Evolutionary conservation across 2,329 filamentous ascomycete genomes (phyloP), one percentile per base, ranked within the genome.

Genomic region (Fusarium irregulare): DNA sequence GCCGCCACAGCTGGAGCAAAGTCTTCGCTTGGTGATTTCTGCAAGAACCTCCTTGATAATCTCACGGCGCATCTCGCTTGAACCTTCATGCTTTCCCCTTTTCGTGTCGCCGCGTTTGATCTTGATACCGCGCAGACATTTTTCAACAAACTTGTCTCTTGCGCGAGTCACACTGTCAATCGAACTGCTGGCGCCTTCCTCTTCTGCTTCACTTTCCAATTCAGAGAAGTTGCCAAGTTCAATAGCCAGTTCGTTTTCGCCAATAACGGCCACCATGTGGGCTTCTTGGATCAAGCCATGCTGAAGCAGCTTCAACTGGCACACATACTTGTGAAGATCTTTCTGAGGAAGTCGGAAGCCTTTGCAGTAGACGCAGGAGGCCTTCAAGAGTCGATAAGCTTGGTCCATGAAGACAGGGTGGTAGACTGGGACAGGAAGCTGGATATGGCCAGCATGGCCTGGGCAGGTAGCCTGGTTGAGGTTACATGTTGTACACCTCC

Each of bases 391-490:
- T 46, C 93, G 91, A 69, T 97, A 88, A 55, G 94, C 88, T 79
- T 98, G 94, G 78, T 98, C 94, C 85, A 99, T 92, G 77, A 98
- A 98, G 3, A 94, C 92, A n/a, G 95, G 93, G 80, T 99, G 95
- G 79, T 98, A 99, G 55, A 98, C 93, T 48, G 93, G 93, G 14
- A 94, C 91, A 16, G 96, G 94, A 14, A 99, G 89, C 75, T 98
- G 93, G 79, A 99, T 97, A 78, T 99, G 96, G 56, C 96, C 97
- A 64, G 92, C 88, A 83, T 99, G 97, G 60, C 97, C 97, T 9
- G 95, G 93, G 79, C 97, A 99, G 74, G 88, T 88, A 77, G 90
- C 87, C 66, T 90, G 91, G 76, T 91, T 92, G 72, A 97, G 87
- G 73, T 95, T 93, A 83, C 96, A 99, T 79, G 96, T 99, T 75